Percentiles rank a stretch among this genome's conserved stretches.
These are phyloP conservation scores for Colletotrichum godetiae DNA, from an alignment of 2,329 filamentous ascomycete genomes.

Conservation along the genomic window DNA sequence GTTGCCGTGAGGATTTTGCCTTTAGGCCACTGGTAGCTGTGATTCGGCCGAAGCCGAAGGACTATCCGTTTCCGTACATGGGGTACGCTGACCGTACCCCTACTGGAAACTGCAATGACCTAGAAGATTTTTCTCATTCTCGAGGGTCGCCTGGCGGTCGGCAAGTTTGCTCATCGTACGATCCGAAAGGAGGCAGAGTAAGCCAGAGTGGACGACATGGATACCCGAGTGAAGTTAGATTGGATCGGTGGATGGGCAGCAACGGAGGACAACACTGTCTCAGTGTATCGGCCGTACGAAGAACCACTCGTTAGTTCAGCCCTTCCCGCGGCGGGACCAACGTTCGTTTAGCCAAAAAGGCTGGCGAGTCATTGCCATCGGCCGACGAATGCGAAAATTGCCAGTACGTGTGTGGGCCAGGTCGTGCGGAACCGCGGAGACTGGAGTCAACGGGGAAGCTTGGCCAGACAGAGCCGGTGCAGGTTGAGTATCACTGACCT, in stretches of 20 bases:
- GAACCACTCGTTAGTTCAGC: background rate
- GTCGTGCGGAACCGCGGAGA: background rate
- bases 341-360: background rate
- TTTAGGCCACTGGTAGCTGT: background rate
- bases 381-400: conserved; percentile 11
- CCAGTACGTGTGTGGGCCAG: background rate
- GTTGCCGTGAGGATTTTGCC: background rate
- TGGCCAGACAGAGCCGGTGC: conserved; percentile 3
- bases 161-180: conserved; percentile 3
- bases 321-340: conserved; percentile 1
- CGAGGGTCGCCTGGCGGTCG: background rate
- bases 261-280: background rate
- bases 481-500: background rate
- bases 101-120: background rate
- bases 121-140: background rate
- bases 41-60: background rate
- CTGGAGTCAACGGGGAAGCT: background rate
- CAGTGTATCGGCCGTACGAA: conserved; percentile 8
- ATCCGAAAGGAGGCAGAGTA: conserved; percentile 2
- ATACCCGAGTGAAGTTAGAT: background rate
- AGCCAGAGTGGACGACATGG: background rate
- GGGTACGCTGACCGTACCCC: background rate
- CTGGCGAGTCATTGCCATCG: background rate
- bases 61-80: background rate
- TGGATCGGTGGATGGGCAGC: background rate